Base-by-base conservation (phyloP, 2,329 filamentous ascomycete genomes). In the Colletotrichum zoysiae region DNA sequence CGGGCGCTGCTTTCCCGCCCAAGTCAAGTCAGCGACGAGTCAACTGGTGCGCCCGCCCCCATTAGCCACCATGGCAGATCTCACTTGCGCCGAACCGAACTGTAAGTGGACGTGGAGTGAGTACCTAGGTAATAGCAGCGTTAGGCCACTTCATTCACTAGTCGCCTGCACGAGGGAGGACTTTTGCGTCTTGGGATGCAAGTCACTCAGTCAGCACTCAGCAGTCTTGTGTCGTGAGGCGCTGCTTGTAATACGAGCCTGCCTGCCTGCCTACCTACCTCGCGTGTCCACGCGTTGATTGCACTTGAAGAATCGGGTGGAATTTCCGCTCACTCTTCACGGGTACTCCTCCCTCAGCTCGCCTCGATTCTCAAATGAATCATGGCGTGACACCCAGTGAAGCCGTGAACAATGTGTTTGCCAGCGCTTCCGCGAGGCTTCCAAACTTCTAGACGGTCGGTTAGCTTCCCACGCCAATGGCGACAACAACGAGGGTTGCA, bases 351-450 rank as follows among this genome's bases (percentile, higher is more conserved):
- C 64, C 57, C 51, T 44, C 26, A 33, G 35, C 50, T 51, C 30
- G 42, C 44, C n/a, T 55, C 33, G 44, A 51, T 61, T 70, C 44
- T 63, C 46, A 68, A 68, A 63, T 71, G n/a, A 63, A 59, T 40
- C 57, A 53, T 38, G 44, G 63, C 58, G 65, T 64, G 44, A 71
- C 58, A 59, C 53, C 53, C 51, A 58, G 20, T 44, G 33, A 44
- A 58, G 56, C 53, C 57, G 35, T 16, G n/a, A 26, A 6, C 35
- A 48, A 46, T 35, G 42, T 3, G 35, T 23, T 23, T 57, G 18
- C 40, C 46, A 62, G 48, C 62, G 40, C 62, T 65, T 46, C 67
- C 46, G 48, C 30, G 23, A 23, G 44, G 26, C 57, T 46, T n/a
- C n/a, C 11, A 18, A 50, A 46, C 57, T 40, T 30, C 35, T 14